These are phyloP conservation scores for Monosporascus sp. DNA, from an alignment of 2,329 filamentous ascomycete genomes.

Conservation along the genomic window DNA sequence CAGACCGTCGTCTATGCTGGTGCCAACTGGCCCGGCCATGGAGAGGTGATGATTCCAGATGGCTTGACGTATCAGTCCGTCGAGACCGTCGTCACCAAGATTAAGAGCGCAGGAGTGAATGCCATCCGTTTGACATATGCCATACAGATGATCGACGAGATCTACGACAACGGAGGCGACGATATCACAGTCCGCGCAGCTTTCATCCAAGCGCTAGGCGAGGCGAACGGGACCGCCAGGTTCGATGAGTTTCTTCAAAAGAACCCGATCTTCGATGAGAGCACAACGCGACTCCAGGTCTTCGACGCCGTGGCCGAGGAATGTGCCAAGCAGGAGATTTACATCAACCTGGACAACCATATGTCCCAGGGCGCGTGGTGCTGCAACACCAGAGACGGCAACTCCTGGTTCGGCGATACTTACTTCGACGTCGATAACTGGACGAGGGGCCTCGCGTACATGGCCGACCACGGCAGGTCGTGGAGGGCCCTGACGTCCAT, in stretches of 20 bases:
- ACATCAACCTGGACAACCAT: constrained; percentile 58
- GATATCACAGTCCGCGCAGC: constrained; percentile 43
- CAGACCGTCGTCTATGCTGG: constrained; percentile 47
- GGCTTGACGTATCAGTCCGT: constrained; percentile 59
- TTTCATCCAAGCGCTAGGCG: constrained; percentile 42
- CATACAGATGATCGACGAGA: constrained; percentile 60
- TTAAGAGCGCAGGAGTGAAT: constrained; percentile 59
- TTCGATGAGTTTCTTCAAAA: constrained; percentile 48
- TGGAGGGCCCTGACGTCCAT: constrained; percentile 47
- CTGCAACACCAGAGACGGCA: constrained; percentile 49
- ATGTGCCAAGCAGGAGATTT: constrained; percentile 48
- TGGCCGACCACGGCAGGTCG: constrained; percentile 50
- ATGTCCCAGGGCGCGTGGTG: constrained; percentile 56
- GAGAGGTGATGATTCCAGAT: constrained; percentile 61
- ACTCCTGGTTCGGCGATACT: constrained; percentile 57
- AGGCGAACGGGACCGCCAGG: constrained; percentile 46
- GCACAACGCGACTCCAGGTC: constrained; percentile 44
- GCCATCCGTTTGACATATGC: constrained; percentile 59
- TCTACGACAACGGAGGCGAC: constrained; percentile 41
- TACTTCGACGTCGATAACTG: constrained; percentile 56
- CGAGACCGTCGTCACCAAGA: constrained; percentile 46
- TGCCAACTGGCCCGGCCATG: constrained; percentile 58
- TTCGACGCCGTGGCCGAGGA: constrained; percentile 61
- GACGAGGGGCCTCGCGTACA: constrained; percentile 54
- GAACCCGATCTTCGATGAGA: constrained; percentile 51